Evolutionary conservation across 2,329 filamentous ascomycete genomes (phyloP).

Genomic region (Truncatella angustata): DNA sequence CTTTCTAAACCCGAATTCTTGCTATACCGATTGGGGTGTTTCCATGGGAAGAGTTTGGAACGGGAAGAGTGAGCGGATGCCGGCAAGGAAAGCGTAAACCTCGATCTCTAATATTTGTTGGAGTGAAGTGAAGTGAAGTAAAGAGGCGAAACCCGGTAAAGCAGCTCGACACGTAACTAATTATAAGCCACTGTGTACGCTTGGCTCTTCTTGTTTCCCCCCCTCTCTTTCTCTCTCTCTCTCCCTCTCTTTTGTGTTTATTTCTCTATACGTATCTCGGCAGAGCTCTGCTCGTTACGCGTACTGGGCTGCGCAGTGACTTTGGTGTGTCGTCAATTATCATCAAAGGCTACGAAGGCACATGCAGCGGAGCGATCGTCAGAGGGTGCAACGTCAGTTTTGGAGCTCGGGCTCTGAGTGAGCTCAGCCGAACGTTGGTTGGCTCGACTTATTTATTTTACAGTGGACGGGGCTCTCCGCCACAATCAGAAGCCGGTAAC

Average conservation of each 20-base stretch:
- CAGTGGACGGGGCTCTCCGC: neutral
- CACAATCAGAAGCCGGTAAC: neutral
- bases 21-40: neutral
- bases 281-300: neutral
- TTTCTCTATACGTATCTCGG: neutral
- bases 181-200: too few relatives aligned
- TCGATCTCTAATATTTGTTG: too few relatives aligned
- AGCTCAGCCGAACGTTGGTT: too few relatives aligned
- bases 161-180: neutral
- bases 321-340: too few relatives aligned
- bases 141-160: too few relatives aligned
- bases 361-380: neutral
- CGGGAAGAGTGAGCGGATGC: neutral
- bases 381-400: neutral
- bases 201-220: too few relatives aligned
- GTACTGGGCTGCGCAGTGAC: too few relatives aligned
- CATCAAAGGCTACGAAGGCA: too few relatives aligned
- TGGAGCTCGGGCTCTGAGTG: neutral
- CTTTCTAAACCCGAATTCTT: neutral
- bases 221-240: neutral
- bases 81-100: neutral
- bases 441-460: too few relatives aligned
- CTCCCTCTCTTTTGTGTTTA: neutral
- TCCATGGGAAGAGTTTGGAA: neutral
- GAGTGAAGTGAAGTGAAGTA: neutral